Evolutionary conservation across 805 yeast species (phyloP), one percentile per base, ranked within the genome.

Genomic region (Lipomyces japonicus): DNA sequence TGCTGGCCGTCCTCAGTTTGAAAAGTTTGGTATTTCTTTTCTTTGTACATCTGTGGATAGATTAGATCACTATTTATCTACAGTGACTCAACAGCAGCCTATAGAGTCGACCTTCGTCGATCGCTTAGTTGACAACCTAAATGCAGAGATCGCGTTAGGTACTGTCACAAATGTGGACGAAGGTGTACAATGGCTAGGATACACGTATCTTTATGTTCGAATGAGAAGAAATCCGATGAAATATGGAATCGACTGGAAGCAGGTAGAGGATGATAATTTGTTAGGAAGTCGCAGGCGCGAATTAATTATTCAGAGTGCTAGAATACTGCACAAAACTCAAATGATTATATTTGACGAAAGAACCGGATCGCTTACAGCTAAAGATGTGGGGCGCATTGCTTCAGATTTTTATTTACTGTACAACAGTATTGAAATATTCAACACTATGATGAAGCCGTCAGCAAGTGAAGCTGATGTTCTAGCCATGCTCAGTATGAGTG

Each of bases 1-100:
- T 72, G 98, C 98, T 24, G 99, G 99, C 70, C 81, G 99, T 69
- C 99, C 99, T 0, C 98, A 95, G 61, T 93, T 80, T 68, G 96
- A 91, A 60, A 79, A 79, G 49, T 83, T 77, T 63, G 99, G 98
- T 75, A 86, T 91, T 2, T 97, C 97, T 73, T 81, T 89, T 22
- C 70, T 93, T 42, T 82, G 93, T 65, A 93, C 98, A 0, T 75
- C 95, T 0, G 74, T 76, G 51, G 97, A 91, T 61, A 73, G 79
- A 42, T 68, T 95, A 24, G 95, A 87, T 61, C 96, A 89, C 60
- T 93, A 91, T 62, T 79, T 95, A n/a, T 80, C 93, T 0, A 73
- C 90, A 19, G 75, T 93, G 22, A 82, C 96, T 0, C 96, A 95
- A 54, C 98, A 93, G 63, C 96, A 88, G 67, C 96, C 99, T 0